Conservation (phyloP, 116 monocot species). For the Posidonia oceanica region DNA sequence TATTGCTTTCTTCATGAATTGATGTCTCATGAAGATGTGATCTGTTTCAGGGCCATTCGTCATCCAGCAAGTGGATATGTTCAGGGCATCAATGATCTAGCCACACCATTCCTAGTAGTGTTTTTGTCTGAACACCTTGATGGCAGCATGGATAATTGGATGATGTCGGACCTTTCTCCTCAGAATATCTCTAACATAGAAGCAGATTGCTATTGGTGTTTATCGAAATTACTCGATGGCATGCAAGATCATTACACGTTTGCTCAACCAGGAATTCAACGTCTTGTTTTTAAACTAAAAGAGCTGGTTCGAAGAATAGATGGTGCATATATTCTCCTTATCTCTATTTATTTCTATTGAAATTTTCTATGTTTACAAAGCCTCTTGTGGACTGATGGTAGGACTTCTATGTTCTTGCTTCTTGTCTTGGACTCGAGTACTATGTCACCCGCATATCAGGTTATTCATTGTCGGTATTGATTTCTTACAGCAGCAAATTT, state of each 20-base stretch:
- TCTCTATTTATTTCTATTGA: background rate
- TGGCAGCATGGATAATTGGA: slow-evolving; percentile 75
- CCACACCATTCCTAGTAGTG: slow-evolving; percentile 89
- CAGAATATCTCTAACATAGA: slow-evolving; percentile 67
- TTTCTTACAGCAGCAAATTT: too few relatives aligned
- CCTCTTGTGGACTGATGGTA: too few relatives aligned
- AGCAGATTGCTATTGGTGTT: slow-evolving; percentile 99
- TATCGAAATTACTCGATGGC: slow-evolving; percentile 96
- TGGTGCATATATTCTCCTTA: slow-evolving; percentile 36
- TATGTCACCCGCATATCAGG: too few relatives aligned
- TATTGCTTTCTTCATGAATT: background rate
- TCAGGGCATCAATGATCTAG: slow-evolving; percentile 99
- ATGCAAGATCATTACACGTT: slow-evolving; percentile 99
- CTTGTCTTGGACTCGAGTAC: too few relatives aligned
- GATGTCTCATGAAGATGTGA: background rate
- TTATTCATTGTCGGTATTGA: too few relatives aligned
- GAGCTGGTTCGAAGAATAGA: slow-evolving; percentile 89
- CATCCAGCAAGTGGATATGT: slow-evolving; percentile 99
- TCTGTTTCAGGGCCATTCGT: slow-evolving; percentile 85
- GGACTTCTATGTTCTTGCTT: too few relatives aligned
- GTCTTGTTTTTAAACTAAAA: slow-evolving; percentile 89
- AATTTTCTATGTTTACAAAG: too few relatives aligned
- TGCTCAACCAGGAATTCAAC: slow-evolving; percentile 99
- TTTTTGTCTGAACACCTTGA: slow-evolving; percentile 87
- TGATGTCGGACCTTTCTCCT: slow-evolving; percentile 53